Conservation (phyloP, 768 basidiomycete species). For the Termitomyces bulborhizus region DNA sequence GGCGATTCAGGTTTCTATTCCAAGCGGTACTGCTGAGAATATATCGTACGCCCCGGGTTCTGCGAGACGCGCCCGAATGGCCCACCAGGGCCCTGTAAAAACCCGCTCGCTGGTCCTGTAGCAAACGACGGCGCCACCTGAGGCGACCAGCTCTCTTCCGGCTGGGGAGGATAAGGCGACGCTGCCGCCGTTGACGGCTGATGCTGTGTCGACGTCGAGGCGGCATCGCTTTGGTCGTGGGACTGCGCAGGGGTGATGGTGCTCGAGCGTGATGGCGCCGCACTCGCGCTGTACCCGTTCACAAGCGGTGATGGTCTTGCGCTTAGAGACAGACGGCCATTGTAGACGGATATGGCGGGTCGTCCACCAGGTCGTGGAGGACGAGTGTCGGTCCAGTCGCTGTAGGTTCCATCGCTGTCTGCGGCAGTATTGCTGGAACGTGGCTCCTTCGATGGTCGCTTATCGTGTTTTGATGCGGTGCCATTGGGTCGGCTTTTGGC, state of each 20-base stretch:
- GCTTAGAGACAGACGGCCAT: constrained; percentile 13
- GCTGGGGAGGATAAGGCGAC: constrained; percentile 15
- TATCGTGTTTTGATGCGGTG: constrained; percentile 7
- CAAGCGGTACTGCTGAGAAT: constrained; percentile 35
- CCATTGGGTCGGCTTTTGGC: constrained; percentile 27
- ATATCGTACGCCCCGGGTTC: constrained; percentile 59
- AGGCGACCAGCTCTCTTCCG: constrained; percentile 22
- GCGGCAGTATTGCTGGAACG: constrained; percentile 1
- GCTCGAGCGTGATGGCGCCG: constrained; percentile 15
- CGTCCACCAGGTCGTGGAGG: constrained; percentile 4
- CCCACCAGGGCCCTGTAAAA: constrained; percentile 35
- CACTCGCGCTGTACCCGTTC: constrained; percentile 18
- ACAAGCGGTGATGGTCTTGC: constrained; percentile 17
- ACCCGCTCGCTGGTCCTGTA: constrained; percentile 41
- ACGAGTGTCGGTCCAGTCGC: constrained; percentile 14
- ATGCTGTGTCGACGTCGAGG: constrained; percentile 14
- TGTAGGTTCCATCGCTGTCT: constrained; percentile 5
- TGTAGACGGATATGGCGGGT: constrained; percentile 13
- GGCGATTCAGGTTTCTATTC: constrained; percentile 7
- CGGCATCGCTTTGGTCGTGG: constrained; percentile 13
- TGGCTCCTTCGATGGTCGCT: constrained; percentile 3
- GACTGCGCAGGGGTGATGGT: constrained; percentile 17
- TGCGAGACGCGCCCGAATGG: constrained; percentile 34
- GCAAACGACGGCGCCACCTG: constrained; percentile 23
- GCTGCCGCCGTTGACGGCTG: constrained; percentile 9